These are phyloP conservation scores for Ophiostoma tasmaniense DNA, from an alignment of 2,329 filamentous ascomycete species.

Conservation along the genomic window DNA sequence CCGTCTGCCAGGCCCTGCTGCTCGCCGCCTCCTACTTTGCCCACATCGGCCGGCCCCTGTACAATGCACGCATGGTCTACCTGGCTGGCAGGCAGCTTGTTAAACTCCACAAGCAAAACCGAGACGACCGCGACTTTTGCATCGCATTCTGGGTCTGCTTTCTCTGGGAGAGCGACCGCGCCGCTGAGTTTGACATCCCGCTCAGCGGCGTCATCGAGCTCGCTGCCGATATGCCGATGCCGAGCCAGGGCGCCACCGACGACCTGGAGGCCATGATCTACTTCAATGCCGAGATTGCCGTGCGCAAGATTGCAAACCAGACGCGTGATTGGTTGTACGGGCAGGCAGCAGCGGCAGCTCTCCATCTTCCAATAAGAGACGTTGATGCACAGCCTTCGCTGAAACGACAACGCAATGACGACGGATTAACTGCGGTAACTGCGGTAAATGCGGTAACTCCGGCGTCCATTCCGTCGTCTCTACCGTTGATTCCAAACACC, in stretches of 20 bases:
- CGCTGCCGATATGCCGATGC: slow-evolving; percentile 30
- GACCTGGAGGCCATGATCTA: slow-evolving; percentile 31
- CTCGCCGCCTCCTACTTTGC: slow-evolving; percentile 33
- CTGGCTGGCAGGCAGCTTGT: slow-evolving; percentile 29
- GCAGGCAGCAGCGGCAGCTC: not conserved
- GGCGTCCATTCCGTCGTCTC: not conserved
- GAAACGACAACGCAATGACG: slow-evolving; percentile 9
- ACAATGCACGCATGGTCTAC: slow-evolving; percentile 30
- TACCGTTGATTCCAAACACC: no score
- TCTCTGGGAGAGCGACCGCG: slow-evolving; percentile 44
- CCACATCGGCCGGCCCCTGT: slow-evolving; percentile 30
- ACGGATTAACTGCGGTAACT: not conserved
- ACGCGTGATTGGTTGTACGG: slow-evolving; percentile 35
- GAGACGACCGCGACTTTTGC: slow-evolving; percentile 30
- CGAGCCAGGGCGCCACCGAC: slow-evolving; percentile 26
- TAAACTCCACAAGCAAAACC: slow-evolving; percentile 14
- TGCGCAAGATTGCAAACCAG: slow-evolving; percentile 35
- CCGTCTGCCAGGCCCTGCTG: slow-evolving; percentile 29
- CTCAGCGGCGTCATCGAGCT: slow-evolving; percentile 32
- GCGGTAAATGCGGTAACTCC: not conserved
- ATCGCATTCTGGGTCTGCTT: not conserved
- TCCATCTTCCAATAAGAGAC: slow-evolving; percentile 1
- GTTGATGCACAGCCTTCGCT: not conserved
- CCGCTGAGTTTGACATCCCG: slow-evolving; percentile 50
- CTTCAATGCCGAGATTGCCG: slow-evolving; percentile 35